Base-by-base conservation (phyloP, 208 protist genomes). In the Spongospora subterranea region DNA sequence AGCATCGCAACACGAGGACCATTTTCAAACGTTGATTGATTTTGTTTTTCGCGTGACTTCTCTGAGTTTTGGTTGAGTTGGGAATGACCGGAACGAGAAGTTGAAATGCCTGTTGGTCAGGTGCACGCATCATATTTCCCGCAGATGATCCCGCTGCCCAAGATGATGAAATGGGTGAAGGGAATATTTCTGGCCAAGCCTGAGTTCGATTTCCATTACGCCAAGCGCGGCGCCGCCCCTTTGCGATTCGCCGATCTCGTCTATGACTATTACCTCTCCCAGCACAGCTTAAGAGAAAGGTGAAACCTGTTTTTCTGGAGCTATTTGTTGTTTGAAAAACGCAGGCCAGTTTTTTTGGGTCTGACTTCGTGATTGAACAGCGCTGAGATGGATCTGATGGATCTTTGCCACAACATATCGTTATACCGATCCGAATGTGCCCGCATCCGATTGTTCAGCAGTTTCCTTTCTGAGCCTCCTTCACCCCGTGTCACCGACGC, bases 221-320 rank as follows among this genome's bases (percentile, higher is more conserved):
- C n/a, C 13, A 6, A 43, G 17, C 6, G 17, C n/a, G 6, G 17
- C 17, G 13, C 40, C 6, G 17, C 40, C 13, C 71, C 17, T 35
- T n/a, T 82, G n/a, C 35, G 17, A 43, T 82, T 82, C n/a, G 35
- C 71, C 6, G 71, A 82, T 20, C 6, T 82, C 17, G 71, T 82
- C 71, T 82, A 82, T n/a, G 71, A 82, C n/a, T 82, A 82, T 43
- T 82, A 82, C n/a, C 71, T 82, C 6, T 82, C 71, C 6, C 71
- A 82, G n/a, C 71, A 82, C n/a, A 39, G 71, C n/a, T n/a, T 39
- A 35, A 35, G 71, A 35, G 71, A 82, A 35, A 82, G 71, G 71
- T 82, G 6, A 35, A 35, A 35, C 50, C 24, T 60, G 50, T 29
- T 29, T 60, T 60, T 24, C 50, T 29, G 24, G 13, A 29, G 24